Evolutionary conservation across 805 yeast species (phyloP).

Genomic region (Limtongia smithiae): DNA sequence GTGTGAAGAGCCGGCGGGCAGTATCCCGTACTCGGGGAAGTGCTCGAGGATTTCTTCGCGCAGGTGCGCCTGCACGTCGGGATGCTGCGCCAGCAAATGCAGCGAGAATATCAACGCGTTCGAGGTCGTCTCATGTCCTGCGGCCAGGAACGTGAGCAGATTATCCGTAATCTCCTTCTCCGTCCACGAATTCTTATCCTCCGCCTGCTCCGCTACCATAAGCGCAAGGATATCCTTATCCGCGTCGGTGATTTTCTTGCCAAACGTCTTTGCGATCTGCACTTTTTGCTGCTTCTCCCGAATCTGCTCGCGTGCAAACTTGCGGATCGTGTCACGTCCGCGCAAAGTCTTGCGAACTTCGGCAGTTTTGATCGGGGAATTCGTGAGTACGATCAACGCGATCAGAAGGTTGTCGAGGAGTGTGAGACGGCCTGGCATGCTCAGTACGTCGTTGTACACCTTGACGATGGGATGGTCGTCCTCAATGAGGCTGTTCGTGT

Average conservation of each 20-base stretch:
- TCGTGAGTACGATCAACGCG: conserved; percentile 4
- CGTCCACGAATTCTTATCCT: conserved; percentile 2
- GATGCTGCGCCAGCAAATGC: conserved; percentile 11
- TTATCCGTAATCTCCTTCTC: conserved; percentile 16
- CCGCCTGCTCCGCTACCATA: conserved; percentile 15
- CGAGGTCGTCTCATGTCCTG: conserved; percentile 27
- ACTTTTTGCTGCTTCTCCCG: conserved; percentile 18
- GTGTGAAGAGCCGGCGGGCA: not conserved
- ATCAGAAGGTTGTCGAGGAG: not conserved
- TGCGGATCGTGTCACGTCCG: conserved; percentile 2
- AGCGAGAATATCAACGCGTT: conserved; percentile 13
- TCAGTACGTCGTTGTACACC: conserved; percentile 17
- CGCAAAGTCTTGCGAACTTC: conserved; percentile 2
- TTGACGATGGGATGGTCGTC: conserved; percentile 9
- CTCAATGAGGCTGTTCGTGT: conserved; percentile 16
- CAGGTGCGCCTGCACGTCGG: conserved; percentile 15
- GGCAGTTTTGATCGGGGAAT: conserved; percentile 4
- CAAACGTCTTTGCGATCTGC: conserved; percentile 16
- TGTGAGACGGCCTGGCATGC: not conserved
- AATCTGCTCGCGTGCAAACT: conserved; percentile 9
- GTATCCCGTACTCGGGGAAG: conserved; percentile 6
- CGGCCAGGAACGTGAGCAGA: conserved; percentile 25
- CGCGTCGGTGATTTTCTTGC: conserved; percentile 1
- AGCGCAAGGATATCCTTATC: conserved; percentile 17
- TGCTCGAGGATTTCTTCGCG: conserved; percentile 14